Evolutionary conservation across 1,284 basidiomycete species (phyloP).

Genomic region (Sparassis latifolia): DNA sequence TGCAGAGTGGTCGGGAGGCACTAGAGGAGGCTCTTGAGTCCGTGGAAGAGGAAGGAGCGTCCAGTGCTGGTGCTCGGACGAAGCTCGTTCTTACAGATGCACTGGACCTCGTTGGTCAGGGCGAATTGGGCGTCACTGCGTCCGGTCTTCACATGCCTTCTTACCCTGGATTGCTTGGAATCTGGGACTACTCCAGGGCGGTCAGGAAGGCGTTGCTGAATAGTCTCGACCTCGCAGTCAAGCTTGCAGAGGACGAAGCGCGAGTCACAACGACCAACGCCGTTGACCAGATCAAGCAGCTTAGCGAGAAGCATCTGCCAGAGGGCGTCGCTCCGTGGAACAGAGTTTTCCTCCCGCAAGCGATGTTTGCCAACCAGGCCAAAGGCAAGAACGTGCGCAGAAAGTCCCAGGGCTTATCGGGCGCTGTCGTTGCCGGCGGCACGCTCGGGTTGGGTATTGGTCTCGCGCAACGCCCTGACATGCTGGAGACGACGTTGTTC

Average conservation of each 20-base stretch:
- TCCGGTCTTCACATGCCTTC: slow-evolving; percentile 57
- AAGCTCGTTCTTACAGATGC: slow-evolving; percentile 63
- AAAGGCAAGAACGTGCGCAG: slow-evolving; percentile 42
- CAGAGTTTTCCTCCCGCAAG: slow-evolving; percentile 89
- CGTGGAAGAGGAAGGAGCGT: slow-evolving; percentile 72
- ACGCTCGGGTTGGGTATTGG: slow-evolving; percentile 70
- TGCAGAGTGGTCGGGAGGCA: slow-evolving; percentile 68
- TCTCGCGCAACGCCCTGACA: slow-evolving; percentile 60
- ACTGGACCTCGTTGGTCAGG: slow-evolving; percentile 73
- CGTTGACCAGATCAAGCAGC: slow-evolving; percentile 61
- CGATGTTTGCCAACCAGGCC: slow-evolving; percentile 79
- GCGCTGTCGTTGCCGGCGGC: slow-evolving; percentile 65
- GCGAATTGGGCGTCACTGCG: slow-evolving; percentile 57
- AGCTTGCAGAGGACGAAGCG: slow-evolving; percentile 81
- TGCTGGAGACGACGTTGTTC: slow-evolving; percentile 67
- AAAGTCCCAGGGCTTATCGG: slow-evolving; percentile 38
- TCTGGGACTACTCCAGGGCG: slow-evolving; percentile 88
- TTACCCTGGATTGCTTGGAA: slow-evolving; percentile 82
- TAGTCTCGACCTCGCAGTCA: slow-evolving; percentile 81
- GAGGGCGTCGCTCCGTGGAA: slow-evolving; percentile 73
- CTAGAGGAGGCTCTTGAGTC: slow-evolving; percentile 77
- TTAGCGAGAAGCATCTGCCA: slow-evolving; percentile 81
- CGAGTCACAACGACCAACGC: slow-evolving; percentile 63
- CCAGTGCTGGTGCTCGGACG: slow-evolving; percentile 51
- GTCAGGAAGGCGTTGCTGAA: slow-evolving; percentile 76